These are phyloP conservation scores for Tuber borchii DNA, from an alignment of 495 filamentous ascomycete genomes.

Conservation along the genomic window DNA sequence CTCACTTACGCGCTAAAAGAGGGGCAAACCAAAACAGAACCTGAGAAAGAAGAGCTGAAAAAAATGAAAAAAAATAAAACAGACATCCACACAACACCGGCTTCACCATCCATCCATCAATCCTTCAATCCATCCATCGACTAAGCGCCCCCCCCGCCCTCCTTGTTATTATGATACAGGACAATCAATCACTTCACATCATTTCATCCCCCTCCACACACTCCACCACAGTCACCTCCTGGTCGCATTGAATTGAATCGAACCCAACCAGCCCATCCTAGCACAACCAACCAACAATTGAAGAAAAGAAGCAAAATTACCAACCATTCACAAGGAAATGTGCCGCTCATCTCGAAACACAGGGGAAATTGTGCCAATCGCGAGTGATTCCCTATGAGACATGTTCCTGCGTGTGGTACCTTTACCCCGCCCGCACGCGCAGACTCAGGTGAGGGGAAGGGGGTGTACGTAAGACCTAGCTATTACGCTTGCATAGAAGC, in stretches of 20 bases:
- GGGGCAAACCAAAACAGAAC: background rate
- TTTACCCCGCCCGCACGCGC: background rate
- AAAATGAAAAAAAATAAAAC: background rate
- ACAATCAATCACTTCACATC: background rate
- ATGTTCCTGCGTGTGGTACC: background rate
- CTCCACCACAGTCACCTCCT: background rate
- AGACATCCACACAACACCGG: background rate
- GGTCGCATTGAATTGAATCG: background rate
- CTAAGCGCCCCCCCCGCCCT: background rate
- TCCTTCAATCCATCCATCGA: background rate
- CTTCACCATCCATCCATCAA: background rate
- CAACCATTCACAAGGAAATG: slow-evolving; percentile 1
- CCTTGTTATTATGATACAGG: background rate
- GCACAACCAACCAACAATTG: background rate
- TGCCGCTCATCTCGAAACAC: background rate
- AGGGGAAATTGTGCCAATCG: background rate
- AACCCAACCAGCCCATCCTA: background rate
- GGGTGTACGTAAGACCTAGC: background rate
- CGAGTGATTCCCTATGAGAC: slow-evolving; percentile 5
- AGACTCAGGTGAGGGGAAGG: background rate
- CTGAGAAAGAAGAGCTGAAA: background rate
- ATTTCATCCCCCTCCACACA: no score
- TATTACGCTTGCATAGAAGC: background rate
- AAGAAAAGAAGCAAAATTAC: background rate
- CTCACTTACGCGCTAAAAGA: background rate